phyloP scores from a whole-genome alignment of 2,329 filamentous ascomycete species.

The Botrytis hyacinthi region DNA sequence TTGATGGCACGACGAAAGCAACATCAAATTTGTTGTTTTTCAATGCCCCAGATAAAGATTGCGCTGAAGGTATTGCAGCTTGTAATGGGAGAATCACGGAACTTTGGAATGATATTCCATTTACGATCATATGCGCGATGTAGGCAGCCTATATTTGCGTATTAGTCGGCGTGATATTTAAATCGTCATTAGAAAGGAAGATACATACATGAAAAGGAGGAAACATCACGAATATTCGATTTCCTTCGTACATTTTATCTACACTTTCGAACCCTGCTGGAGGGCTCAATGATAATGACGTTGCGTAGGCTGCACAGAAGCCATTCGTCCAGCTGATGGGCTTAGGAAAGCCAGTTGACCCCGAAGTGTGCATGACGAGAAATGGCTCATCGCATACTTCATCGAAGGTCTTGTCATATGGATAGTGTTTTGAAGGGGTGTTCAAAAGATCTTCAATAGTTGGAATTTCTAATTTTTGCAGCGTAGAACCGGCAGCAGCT shows the following conservation, averaged over 20 bases:
- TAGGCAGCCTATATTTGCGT: background rate
- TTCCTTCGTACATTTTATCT: background rate
- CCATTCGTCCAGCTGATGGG: conserved; percentile 13
- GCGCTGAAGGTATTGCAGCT: background rate
- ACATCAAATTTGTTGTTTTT: background rate
- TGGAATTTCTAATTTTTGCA: background rate
- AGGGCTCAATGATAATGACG: background rate
- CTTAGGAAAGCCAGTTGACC: conserved; percentile 23
- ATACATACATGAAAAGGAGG: background rate
- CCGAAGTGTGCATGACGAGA: conserved; percentile 23
- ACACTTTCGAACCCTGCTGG: background rate
- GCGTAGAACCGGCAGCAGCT: background rate
- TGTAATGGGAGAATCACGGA: background rate
- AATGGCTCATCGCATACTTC: conserved; percentile 23
- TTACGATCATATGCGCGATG: background rate
- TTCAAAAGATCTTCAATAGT: background rate
- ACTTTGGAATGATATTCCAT: background rate
- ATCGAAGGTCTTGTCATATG: conserved; percentile 30
- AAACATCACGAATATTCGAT: background rate
- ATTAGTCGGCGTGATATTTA: background rate
- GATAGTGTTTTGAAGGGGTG: background rate
- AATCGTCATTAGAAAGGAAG: background rate
- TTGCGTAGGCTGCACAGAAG: background rate
- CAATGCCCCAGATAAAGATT: background rate
- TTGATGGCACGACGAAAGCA: background rate